Conservation (phyloP, 441 rosid genomes). For the Iberis amara region DNA sequence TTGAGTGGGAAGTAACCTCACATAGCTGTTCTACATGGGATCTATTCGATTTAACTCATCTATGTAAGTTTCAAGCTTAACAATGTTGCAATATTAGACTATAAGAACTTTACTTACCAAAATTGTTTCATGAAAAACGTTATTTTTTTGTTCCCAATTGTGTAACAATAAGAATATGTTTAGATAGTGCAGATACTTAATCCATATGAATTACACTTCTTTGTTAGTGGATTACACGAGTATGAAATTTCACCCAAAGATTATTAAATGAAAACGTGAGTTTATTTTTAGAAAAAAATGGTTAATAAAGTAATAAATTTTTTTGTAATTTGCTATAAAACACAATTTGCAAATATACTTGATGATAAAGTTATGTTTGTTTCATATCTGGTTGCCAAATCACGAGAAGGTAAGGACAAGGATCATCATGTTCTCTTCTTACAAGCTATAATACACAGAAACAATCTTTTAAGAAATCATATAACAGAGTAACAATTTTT, state of each 20-base stretch:
- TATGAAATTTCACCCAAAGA: slow-evolving; percentile 31
- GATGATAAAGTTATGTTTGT: background rate
- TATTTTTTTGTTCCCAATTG: slow-evolving; percentile 18
- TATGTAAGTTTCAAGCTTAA: background rate
- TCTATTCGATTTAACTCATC: slow-evolving; percentile 23
- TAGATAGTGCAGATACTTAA: slow-evolving; percentile 17
- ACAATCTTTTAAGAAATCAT: background rate
- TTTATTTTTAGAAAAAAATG: no score
- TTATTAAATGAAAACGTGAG: background rate
- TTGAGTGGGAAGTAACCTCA: slow-evolving; percentile 50
- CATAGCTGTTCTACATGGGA: slow-evolving; percentile 56
- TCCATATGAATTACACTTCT: slow-evolving; percentile 29
- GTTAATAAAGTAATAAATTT: no score
- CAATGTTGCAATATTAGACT: no score
- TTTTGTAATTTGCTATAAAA: no score
- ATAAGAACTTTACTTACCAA: slow-evolving; percentile 23
- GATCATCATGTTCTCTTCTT: slow-evolving; percentile 74
- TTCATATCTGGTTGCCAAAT: slow-evolving; percentile 91
- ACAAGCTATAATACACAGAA: slow-evolving; percentile 53
- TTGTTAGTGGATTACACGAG: slow-evolving; percentile 19
- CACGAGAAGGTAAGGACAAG: slow-evolving; percentile 88
- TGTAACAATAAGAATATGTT: slow-evolving; percentile 35
- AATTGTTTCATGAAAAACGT: slow-evolving; percentile 34
- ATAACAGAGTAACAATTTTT: background rate
- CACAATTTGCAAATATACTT: no score